Evolutionary conservation across 345 rosid species (phyloP).

Genomic region (Murraya koenigii): DNA sequence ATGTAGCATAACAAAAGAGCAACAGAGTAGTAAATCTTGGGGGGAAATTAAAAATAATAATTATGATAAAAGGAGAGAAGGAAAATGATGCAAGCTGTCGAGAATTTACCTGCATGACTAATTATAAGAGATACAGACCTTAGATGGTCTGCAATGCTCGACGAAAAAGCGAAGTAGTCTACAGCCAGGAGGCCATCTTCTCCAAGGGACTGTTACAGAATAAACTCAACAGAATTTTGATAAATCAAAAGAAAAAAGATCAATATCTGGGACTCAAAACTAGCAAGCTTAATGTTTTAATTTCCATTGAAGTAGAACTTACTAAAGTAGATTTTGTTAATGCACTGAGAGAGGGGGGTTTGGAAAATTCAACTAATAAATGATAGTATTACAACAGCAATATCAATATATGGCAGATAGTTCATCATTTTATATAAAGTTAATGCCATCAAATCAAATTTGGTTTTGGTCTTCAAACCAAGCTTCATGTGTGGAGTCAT

Average conservation of each 20-base stretch:
- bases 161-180: conserved; percentile 85
- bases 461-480: not conserved
- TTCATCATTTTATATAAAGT: not conserved
- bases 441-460: no score
- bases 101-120: conserved; percentile 74
- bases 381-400: not conserved
- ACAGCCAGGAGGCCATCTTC: conserved; percentile 66
- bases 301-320: not conserved
- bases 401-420: not conserved
- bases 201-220: conserved; percentile 44
- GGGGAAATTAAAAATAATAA: not conserved
- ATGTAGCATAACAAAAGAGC: not conserved
- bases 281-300: not conserved
- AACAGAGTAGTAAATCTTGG: not conserved
- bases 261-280: not conserved
- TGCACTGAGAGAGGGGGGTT: not conserved
- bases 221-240: not conserved
- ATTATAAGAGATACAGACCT: conserved; percentile 86
- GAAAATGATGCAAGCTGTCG: not conserved
- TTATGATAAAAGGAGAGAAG: not conserved
- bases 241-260: not conserved
- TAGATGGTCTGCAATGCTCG: conserved; percentile 78
- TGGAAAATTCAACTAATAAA: not conserved
- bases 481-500: not conserved
- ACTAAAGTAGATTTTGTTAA: not conserved